Evolutionary conservation across 2,329 filamentous ascomycete genomes (phyloP), one percentile per base, ranked within the genome.

Genomic region (Zymoseptoria brevis): DNA sequence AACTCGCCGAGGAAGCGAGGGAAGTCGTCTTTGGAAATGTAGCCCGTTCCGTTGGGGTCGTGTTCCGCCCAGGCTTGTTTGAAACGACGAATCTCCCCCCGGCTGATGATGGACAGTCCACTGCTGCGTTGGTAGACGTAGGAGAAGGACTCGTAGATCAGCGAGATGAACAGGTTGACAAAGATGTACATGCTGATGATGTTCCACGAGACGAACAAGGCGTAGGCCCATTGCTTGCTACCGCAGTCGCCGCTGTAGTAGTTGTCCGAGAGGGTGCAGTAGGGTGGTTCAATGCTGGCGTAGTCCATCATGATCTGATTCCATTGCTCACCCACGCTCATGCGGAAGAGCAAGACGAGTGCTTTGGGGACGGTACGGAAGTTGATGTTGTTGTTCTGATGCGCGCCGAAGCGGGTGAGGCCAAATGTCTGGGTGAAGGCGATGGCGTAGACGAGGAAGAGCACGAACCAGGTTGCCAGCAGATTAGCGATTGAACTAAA

Each of bases 181-280:
- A 99, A 99, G 69, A 99, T 96, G 76, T 99, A 99, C 94, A 99
- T 99, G 88, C 93, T 97, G 75, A 99, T 83, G 69, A 99, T 93
- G 78, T 99, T 99, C 94, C 94, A 99, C 4, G 88, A 85, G 59
- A 97, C 91, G 77, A 99, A 99, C 8, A 99, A 80, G 35, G 86
- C 84, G 55, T 91, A 83, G 7, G 94, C 91, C 91, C 94, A 99
- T 48, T 85, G 83, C 55, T 86, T 83, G 75, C 93, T 96, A 60
- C 94, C 94, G 70, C 94, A 99, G 75, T 99, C 95, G 68, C 90
- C 94, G 50, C 89, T 78, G 69, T 91, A 93, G 74, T 96, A 96
- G 48, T 81, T 81, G 0, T 77, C 70, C 41, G 81, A 81, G 19
- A 86, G 80, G 1, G 92, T 90, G 75, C 94, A 99, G 55, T 89